Evolutionary conservation across 192 early-diverging fungal species (phyloP), one percentile per base, ranked within the genome.

Genomic region (Rhizophagus sp.): DNA sequence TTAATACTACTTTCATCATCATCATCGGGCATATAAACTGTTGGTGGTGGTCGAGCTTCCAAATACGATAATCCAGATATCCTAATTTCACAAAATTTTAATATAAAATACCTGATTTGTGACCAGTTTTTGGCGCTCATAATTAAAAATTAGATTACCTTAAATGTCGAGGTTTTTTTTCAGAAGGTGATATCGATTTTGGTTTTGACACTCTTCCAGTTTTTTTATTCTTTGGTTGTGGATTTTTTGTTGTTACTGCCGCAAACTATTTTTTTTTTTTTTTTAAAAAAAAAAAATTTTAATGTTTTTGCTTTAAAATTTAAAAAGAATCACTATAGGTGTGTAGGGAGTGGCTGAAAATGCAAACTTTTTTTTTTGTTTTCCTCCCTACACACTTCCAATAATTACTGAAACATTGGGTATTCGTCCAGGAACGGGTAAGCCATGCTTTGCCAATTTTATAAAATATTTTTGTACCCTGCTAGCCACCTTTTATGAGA

Each of bases 391-490:
- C 44, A 67, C 30, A 15, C 27, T 33, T 19, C 11, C 2, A 39
- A 34, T 64, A 78, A 81, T 73, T 81, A 69, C 68, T 77, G 76
- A 79, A 8, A 90, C 88, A 77, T 90, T 88, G 27, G 89, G 89
- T 47, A 87, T 89, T 7, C 89, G 73, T 33, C 92, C 93, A 30
- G 93, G 92, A 25, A 93, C 90, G 30, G 91, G 91, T 65, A 94
- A 77, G 7, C 93, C 93, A 34, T 87, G 85, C 66, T 92, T 93
- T n/a, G 87, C 88, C 62, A 94, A 79, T 82, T 94, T 94, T 85
- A 47, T 92, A 84, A 93, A 93, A 81, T 94, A 93, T 81, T 94
- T 94, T 86, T 94, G 93, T 30, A 94, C 90, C 57, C 92, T 88
- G 79, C 93, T 94, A 12, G 90, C 91, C 52, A 73, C 72, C 72